Percentiles rank a stretch among this genome's conserved stretches.
These are phyloP conservation scores for Telopea speciosissima DNA, from an alignment of 177 flowering plant species.

Conservation along the genomic window DNA sequence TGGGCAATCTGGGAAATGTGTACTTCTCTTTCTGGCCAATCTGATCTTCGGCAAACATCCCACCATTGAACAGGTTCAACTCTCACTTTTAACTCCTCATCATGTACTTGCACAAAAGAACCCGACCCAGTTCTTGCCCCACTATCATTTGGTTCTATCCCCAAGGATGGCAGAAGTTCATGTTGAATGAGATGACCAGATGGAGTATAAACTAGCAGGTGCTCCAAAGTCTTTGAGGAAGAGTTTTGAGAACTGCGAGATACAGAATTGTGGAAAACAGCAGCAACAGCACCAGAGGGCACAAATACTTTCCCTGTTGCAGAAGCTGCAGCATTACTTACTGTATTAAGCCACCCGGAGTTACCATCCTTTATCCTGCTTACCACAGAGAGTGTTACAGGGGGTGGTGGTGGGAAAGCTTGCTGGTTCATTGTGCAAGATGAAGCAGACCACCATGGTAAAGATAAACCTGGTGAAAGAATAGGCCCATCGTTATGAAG, in stretches of 20 bases:
- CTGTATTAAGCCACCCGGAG: conserved; percentile 71
- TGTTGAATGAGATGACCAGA: conserved; percentile 78
- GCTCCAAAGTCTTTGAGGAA: conserved; percentile 48
- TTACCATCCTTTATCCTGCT: conserved; percentile 65
- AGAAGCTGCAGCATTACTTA: conserved; percentile 70
- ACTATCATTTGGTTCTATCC: conserved; percentile 48
- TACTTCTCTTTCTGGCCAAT: conserved; percentile 87
- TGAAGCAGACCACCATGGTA: conserved; percentile 88
- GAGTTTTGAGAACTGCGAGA: conserved; percentile 26
- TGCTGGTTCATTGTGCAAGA: conserved; percentile 48
- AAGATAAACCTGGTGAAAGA: conserved; percentile 40
- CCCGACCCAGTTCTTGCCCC: conserved; percentile 34
- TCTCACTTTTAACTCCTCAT: conserved; percentile 71
- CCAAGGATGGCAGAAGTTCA: conserved; percentile 55
- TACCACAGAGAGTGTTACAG: conserved; percentile 67
- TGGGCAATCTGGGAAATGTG: conserved; percentile 35
- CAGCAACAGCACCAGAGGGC: conserved; percentile 83
- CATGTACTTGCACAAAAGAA: conserved; percentile 42
- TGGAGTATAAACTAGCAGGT: conserved; percentile 83
- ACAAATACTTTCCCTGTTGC: conserved; percentile 56
- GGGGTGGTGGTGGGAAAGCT: conserved; percentile 44
- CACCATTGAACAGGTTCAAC: conserved; percentile 86
- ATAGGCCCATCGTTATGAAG: conserved; percentile 44
- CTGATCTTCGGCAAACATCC: conserved; percentile 87
- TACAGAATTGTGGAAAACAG: conserved; percentile 63